Conservation (phyloP, 805 yeast species). For the Kuraishia floccosa region DNA sequence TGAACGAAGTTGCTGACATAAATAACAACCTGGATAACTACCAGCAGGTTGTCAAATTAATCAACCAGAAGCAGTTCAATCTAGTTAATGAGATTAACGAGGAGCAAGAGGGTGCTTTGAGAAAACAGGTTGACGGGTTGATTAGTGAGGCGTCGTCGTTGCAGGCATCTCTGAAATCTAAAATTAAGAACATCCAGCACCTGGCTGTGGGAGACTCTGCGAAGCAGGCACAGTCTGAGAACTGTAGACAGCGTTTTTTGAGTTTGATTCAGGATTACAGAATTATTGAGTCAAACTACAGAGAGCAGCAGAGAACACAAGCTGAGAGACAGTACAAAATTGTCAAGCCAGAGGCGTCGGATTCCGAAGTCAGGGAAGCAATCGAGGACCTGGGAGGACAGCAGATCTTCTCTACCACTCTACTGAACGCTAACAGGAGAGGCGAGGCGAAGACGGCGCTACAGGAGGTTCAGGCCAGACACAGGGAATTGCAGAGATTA, state of each 20-base stretch:
- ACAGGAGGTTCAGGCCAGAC: conserved; percentile 93
- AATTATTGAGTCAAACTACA: conserved; percentile 75
- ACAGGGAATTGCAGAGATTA: conserved; percentile 86
- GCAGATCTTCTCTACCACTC: conserved; percentile 91
- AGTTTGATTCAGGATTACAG: conserved; percentile 80
- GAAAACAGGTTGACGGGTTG: conserved; percentile 67
- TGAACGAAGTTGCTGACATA: conserved; percentile 57
- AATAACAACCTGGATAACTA: conserved; percentile 62
- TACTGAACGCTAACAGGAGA: conserved; percentile 74
- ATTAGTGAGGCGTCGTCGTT: conserved; percentile 70
- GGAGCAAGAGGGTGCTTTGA: conserved; percentile 55
- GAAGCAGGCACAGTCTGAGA: conserved; percentile 85
- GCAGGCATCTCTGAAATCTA: conserved; percentile 61
- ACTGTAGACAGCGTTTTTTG: conserved; percentile 75
- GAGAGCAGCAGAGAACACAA: conserved; percentile 73
- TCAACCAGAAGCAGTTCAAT: conserved; percentile 60
- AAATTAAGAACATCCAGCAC: conserved; percentile 70
- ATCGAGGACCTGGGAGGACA: conserved; percentile 68
- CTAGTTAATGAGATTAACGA: conserved; percentile 64
- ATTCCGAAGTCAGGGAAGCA: conserved; percentile 74
- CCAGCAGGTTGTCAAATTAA: conserved; percentile 54
- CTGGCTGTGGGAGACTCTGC: conserved; percentile 62
- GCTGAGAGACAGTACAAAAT: conserved; percentile 90
- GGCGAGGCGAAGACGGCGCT: conserved; percentile 94
- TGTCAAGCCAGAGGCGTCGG: conserved; percentile 78